A percentile compares a stretch with the other conserved stretches of the same genome.
Evolutionary conservation across 148 eudicot genomes (phyloP).

Genomic region (Cornus kousa): DNA sequence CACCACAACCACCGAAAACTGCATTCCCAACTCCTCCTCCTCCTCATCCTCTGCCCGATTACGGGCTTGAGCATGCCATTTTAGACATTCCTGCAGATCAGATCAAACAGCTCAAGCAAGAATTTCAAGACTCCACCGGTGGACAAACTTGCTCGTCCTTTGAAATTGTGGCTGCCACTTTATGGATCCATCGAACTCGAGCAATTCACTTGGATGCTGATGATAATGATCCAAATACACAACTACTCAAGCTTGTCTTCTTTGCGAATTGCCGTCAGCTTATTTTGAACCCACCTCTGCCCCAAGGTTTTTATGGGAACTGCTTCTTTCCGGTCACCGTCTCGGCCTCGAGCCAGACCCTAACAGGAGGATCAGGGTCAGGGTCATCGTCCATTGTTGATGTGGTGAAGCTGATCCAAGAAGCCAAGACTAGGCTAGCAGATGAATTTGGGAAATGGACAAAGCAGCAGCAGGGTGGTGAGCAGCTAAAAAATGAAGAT

Average conservation of each 20-base stretch:
- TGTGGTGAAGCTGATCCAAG: constrained; percentile 29
- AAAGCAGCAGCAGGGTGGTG: too few relatives aligned
- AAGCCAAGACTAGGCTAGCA: constrained; percentile 21
- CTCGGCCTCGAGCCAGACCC: constrained; percentile 17
- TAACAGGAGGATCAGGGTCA: background rate
- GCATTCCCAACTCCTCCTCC: background rate
- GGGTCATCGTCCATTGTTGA: constrained; percentile 8
- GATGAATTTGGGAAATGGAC: constrained; percentile 27
- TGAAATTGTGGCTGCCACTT: constrained; percentile 29
- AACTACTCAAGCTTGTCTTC: constrained; percentile 26
- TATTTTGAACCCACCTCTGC: constrained; percentile 17
- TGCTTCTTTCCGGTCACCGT: constrained; percentile 39
- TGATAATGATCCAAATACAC: background rate
- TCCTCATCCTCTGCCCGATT: constrained; percentile 21
- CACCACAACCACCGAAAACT: background rate
- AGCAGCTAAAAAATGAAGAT: background rate
- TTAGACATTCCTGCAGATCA: constrained; percentile 24
- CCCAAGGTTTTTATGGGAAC: constrained; percentile 36
- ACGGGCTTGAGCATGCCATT: constrained; percentile 29
- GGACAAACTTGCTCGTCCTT: constrained; percentile 32
- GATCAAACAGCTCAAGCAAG: constrained; percentile 26
- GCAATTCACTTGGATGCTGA: constrained; percentile 9
- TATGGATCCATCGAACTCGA: constrained; percentile 26
- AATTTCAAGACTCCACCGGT: constrained; percentile 12
- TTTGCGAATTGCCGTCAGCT: constrained; percentile 39